Evolutionary conservation across 805 yeast species (phyloP), one percentile per base, ranked within the genome.

Genomic region (Candida palmyrensis): DNA sequence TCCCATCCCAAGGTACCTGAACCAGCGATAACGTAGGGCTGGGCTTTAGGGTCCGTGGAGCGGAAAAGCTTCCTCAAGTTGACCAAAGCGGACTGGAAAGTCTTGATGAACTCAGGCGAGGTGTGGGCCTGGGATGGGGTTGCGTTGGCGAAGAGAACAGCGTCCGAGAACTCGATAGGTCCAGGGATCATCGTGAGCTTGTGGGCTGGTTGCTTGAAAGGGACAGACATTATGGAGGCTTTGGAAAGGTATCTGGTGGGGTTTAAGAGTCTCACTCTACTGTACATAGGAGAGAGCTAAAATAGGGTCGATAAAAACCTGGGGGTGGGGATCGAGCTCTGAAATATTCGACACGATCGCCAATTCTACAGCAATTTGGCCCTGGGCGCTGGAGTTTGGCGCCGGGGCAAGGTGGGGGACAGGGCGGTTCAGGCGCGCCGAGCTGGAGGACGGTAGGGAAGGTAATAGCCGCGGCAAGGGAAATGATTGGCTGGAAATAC

Each of bases 1-100:
- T 89, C 97, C 96, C 96, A 89, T 23, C 97, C 97, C 26, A 89
- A 70, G 14, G 97, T 87, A 37, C 97, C 97, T 2, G 95, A 82
- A 27, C 97, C 97, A 3, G 92, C 72, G 37, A 90, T 53, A 11
- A 90, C 84, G 39, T 84, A 70, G 6, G 89, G 86, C 63, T 86
- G 96, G 23, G 92, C 75, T 8, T 37, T 35, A 10, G 75, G 57
- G 47, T 73, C 77, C 18, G 76, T 63, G 18, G 90, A 78, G 52
- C 79, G 73, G 73, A 89, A 89, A 44, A 90, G 59, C 44, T 66
- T 70, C 48, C 97, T 75, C 47, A 86, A 71, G 55, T 78, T 75
- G 48, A 68, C 58, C 50, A 90, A 70, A 11, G 75, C 82, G 13
- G 71, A 57, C 55, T 81, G 83, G 66, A 89, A 89, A 20, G 82